Base-by-base conservation (phyloP, 129 eudicot genomes). In the sunflower (Helianthus annuus) region DNA sequence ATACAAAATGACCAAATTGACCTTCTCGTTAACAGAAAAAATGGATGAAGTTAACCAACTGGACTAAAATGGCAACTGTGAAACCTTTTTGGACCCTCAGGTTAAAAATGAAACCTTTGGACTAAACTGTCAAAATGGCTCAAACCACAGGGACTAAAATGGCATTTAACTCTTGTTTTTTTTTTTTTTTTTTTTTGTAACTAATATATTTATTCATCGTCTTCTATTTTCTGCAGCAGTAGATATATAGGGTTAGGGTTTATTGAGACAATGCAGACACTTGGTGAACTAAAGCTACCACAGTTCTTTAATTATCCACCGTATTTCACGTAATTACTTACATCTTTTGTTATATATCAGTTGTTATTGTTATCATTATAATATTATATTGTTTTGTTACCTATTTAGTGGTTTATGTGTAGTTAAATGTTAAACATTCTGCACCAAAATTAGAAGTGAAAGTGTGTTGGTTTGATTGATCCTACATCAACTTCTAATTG, bases 271-370 rank as follows among this genome's bases (percentile, higher is more conserved):
- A 89, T 89, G 92, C 92, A 89, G 90, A 84, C 82, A 57, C 76
- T 78, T 83, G 97, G 97, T 14, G 97, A 90, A 64, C 78, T 87
- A 74, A 90, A 87, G 90, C 85, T 87, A 70, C 97, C 97, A 48
- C 87, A 79, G 44, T 85, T 90, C 87, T 90, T 85, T 79, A 87
- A 83, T 77, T 90, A 90, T 61, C 97, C 97, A 38, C 97, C 97
- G 7, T 90, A 90, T 80, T 90, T 85, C 89, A 90, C 97, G 97
- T 90, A 90, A 72, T 14, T 1, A 34, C 27, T 64, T 44, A 7
- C 58, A 6, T 12, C 45, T 14, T 48, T 68, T 17, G 45, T 6
- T 22, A 67, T 49, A 48, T 29, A 49, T 42, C n/a, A 68, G 1
- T 49, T 2, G 4, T 49, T 14, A 3, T 32, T 6, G 10, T 42